Evolutionary conservation across 2,329 filamentous ascomycete species (phyloP).

Genomic region (Aspergillus fijiensis): DNA sequence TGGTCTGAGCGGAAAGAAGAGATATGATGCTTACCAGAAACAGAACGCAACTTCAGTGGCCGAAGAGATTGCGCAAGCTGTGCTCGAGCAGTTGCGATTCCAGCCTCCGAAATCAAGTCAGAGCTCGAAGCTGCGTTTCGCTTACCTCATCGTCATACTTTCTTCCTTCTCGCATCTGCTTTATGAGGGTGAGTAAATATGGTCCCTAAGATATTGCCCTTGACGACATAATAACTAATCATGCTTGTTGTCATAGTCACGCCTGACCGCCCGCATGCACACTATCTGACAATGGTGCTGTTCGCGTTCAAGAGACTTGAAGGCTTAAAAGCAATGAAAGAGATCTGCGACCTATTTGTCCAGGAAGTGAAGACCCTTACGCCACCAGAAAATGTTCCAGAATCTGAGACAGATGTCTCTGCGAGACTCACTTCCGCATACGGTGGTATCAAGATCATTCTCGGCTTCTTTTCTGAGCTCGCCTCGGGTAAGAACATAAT

Average conservation of each 20-base stretch:
- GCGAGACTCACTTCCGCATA: conserved; percentile 53
- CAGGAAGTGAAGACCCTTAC: conserved; percentile 54
- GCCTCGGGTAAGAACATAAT: conserved; percentile 74
- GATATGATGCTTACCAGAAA: conserved; percentile 63
- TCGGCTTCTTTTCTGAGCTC: conserved; percentile 76
- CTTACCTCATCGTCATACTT: conserved; percentile 79
- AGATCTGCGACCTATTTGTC: conserved; percentile 69
- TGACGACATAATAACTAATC: conserved; percentile 10
- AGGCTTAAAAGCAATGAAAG: conserved; percentile 72
- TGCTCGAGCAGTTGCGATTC: conserved; percentile 65
- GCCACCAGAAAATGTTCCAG: conserved; percentile 42
- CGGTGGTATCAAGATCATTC: conserved; percentile 73
- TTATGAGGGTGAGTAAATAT: conserved; percentile 60
- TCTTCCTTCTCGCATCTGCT: conserved; percentile 76
- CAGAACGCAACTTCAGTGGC: conserved; percentile 62
- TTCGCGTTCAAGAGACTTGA: conserved; percentile 80
- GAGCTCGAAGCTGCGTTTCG: conserved; percentile 63
- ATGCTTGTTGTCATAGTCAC: conserved; percentile 30
- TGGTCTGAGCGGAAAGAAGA: conserved; percentile 72
- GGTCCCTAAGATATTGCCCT: not conserved
- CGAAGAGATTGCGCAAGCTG: conserved; percentile 68
- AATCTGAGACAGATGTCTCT: conserved; percentile 40
- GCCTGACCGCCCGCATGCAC: conserved; percentile 51
- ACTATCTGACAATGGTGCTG: conserved; percentile 69
- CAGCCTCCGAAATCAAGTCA: conserved; percentile 47